Evolutionary conservation across 169 alveolate species (phyloP).

Genomic region (Amoebophrya sp.): DNA sequence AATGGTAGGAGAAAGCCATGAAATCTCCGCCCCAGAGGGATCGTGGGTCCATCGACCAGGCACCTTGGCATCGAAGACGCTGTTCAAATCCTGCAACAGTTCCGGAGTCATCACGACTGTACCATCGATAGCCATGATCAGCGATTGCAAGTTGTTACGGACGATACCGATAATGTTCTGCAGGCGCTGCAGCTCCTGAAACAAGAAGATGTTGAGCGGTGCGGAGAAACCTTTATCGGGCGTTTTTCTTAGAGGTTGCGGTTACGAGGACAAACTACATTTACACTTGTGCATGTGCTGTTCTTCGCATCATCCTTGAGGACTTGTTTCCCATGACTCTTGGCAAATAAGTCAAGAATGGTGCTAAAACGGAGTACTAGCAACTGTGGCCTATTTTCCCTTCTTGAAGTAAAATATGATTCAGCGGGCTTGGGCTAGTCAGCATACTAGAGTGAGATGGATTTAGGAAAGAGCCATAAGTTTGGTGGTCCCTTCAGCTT

Average conservation of each 20-base stretch:
- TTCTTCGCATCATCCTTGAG: too few species aligned
- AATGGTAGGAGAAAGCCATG: constrained; percentile 85
- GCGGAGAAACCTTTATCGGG: constrained; percentile 66
- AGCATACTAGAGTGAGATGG: too few species aligned
- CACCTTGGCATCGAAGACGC: constrained; percentile 76
- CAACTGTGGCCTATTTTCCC: too few species aligned
- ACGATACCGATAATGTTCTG: constrained; percentile 82
- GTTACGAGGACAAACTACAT: too few species aligned
- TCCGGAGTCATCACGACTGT: constrained; percentile 87
- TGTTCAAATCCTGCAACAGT: constrained; percentile 73
- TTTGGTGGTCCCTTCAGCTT: constrained; percentile 77
- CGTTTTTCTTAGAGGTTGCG: too few species aligned
- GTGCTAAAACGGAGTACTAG: too few species aligned
- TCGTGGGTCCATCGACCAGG: constrained; percentile 88
- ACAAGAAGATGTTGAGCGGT: constrained; percentile 91
- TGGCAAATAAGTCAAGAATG: too few species aligned
- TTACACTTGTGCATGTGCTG: too few species aligned
- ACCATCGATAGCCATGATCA: constrained; percentile 89
- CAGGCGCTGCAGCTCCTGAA: constrained; percentile 86
- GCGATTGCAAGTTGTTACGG: constrained; percentile 71
- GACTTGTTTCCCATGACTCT: too few species aligned
- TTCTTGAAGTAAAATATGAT: too few species aligned
- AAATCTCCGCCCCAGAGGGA: constrained; percentile 88
- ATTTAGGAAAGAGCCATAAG: too few species aligned
- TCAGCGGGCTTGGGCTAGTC: too few species aligned